Conservation (phyloP, 2,329 filamentous ascomycete species). For the Falciphora oryzae region DNA sequence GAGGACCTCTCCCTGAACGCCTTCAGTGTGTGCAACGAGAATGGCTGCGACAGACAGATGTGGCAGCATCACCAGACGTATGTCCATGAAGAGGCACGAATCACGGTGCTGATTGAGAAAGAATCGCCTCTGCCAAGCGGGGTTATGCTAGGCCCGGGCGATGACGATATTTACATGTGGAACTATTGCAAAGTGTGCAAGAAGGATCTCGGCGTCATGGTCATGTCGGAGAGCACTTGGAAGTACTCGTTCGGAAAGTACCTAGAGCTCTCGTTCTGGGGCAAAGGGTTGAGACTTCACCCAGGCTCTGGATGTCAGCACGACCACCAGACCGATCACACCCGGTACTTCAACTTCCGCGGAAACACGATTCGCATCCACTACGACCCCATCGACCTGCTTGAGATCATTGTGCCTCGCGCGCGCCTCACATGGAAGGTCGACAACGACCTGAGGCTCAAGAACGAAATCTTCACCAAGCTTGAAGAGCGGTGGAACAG, state of each 20-base stretch:
- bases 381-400: conserved; percentile 85
- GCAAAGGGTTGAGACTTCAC: conserved; percentile 69
- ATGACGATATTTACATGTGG: conserved; percentile 86
- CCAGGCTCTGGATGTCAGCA: conserved; percentile 72
- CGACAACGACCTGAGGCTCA: conserved; percentile 83
- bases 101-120: conserved; percentile 84
- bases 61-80: conserved; percentile 93
- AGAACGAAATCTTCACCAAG: conserved; percentile 82
- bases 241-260: conserved; percentile 99
- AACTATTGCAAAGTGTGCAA: conserved; percentile 90
- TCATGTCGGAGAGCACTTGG: conserved; percentile 92
- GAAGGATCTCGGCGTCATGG: conserved; percentile 80
- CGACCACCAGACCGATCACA: conserved; percentile 86
- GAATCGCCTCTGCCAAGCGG: conserved; percentile 46
- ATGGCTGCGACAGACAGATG: conserved; percentile 84
- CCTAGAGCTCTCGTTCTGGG: conserved; percentile 96
- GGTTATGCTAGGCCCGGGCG: conserved; percentile 35
- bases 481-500: conserved; percentile 76
- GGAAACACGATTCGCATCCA: conserved; percentile 84
- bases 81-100: conserved; percentile 89
- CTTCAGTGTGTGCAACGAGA: conserved; percentile 70
- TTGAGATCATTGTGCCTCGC: conserved; percentile 90
- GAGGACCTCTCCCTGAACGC: conserved; percentile 80
- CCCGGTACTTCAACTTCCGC: conserved; percentile 85
- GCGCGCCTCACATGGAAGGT: conserved; percentile 96